A percentile compares a stretch with the other conserved stretches of the same genome.
phyloP scores from a whole-genome alignment of 2,329 filamentous ascomycete species.

The Ophiostoma pallidulum region DNA sequence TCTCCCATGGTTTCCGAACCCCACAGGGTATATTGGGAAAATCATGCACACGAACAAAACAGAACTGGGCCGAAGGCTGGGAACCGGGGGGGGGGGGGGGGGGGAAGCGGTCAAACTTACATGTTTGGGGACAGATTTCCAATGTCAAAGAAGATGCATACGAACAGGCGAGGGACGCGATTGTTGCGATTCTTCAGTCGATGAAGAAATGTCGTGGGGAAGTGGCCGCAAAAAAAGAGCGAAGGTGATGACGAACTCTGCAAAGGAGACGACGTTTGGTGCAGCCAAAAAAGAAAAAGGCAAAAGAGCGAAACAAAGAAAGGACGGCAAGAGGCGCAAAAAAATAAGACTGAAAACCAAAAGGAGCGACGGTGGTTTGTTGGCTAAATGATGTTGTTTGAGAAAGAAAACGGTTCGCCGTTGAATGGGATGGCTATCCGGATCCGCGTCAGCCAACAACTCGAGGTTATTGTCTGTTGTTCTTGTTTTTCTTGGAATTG shows the following conservation, averaged over 20 bases:
- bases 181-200: conserved; percentile 5
- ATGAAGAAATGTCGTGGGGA: conserved; percentile 6
- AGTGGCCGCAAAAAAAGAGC: conserved; percentile 5
- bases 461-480: not conserved
- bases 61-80: not conserved
- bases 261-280: conserved; percentile 4
- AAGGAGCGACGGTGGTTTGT: conserved; percentile 5
- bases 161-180: conserved; percentile 2
- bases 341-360: conserved; percentile 9
- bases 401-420: conserved; percentile 1
- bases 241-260: conserved; percentile 10
- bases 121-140: not conserved
- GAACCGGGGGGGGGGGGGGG: not conserved
- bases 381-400: conserved; percentile 7
- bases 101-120: conserved; percentile 7
- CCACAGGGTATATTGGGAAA: conserved; percentile 5
- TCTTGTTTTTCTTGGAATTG: too few species aligned
- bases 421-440: not conserved
- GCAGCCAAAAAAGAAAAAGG: conserved; percentile 24
- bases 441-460: conserved; percentile 13
- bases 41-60: conserved; percentile 5
- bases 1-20: conserved; percentile 1
- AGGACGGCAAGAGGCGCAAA: conserved; percentile 2
- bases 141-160: conserved; percentile 5
- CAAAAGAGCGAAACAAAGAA: conserved; percentile 16